Evolutionary conservation across 768 basidiomycete genomes (phyloP), one percentile per base, ranked within the genome.

Genomic region (Pluteus cervinus): DNA sequence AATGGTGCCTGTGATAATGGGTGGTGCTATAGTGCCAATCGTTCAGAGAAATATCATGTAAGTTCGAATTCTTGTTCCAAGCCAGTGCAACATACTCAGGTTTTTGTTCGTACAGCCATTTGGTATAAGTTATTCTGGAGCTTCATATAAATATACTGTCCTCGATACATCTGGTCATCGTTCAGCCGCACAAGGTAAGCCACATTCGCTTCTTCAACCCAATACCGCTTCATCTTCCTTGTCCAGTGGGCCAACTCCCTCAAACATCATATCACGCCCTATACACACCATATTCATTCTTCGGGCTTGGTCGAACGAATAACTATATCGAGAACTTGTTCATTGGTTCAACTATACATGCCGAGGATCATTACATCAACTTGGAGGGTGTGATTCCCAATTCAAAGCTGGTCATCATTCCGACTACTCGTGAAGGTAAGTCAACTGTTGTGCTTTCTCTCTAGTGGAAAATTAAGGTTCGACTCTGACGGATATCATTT

Each of bases 261-360:
- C 91, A 94, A 54, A 88, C 92, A 3, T 78, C 87, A 0, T 98
- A 98, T 58, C 86, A 94, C 37, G 71, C 93, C 10, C 73, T 98
- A 7, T 76, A 83, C 38, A 82, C 89, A 1, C 96, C 96, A 1
- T 98, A 97, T 53, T 78, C 91, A 2, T 96, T 92, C 72, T 88
- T 98, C 53, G 94, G 96, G 1, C 79, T 99, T 6, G 96, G 94
- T 1, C 79, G 96, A 28, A 98, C 93, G 11, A 99, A 99, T 61
- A 99, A 99, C 57, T 99, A 99, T 62, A 92, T 99, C 51, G 96
- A 99, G 70, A 97, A 97, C 57, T 73, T 99, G 2, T 96, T 96
- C 55, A 87, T 98, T 14, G 96, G 96, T 11, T 83, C 90, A 4
- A 94, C 92, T 5, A 71, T 86, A 21, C 81, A 88, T 42, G 57